phyloP scores from a whole-genome alignment of 1,284 basidiomycete genomes.

The Trametes polyzona region DNA sequence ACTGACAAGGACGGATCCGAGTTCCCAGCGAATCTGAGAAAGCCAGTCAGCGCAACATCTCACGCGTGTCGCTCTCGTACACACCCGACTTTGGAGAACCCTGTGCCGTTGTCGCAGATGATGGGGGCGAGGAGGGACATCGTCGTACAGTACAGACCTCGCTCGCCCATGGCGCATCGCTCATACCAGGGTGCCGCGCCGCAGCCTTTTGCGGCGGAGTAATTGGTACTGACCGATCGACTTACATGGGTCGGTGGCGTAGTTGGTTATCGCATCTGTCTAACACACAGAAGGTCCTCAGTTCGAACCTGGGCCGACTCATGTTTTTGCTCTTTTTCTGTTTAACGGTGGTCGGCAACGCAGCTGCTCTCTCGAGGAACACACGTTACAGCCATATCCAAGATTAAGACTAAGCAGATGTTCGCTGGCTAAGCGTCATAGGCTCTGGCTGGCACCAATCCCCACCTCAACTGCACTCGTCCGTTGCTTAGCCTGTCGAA shows the following conservation, averaged over 20 bases:
- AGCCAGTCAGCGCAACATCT: conserved; percentile 9
- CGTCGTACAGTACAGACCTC: conserved; percentile 27
- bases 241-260: conserved; percentile 51
- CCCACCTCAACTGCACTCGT: conserved; percentile 10
- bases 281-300: conserved; percentile 45
- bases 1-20: conserved; percentile 96
- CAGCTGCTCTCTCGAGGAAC: no score
- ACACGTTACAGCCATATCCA: no score
- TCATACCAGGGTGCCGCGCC: no score
- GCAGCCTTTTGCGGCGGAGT: no score
- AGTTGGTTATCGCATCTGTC: conserved; percentile 83
- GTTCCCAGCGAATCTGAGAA: conserved; percentile 91
- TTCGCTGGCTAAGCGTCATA: conserved; percentile 8
- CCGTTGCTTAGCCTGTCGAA: conserved; percentile 15
- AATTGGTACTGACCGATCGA: not conserved
- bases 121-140: conserved; percentile 89
- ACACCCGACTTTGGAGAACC: conserved; percentile 97
- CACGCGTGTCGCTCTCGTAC: conserved; percentile 31
- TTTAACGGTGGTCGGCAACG: no score
- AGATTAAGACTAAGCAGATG: no score
- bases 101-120: conserved; percentile 98
- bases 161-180: not conserved
- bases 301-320: conserved; percentile 27
- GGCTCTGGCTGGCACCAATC: conserved; percentile 22
- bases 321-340: not conserved